Evolutionary conservation across 306 rosid genomes (phyloP).

Genomic region (Comarum palustre): DNA sequence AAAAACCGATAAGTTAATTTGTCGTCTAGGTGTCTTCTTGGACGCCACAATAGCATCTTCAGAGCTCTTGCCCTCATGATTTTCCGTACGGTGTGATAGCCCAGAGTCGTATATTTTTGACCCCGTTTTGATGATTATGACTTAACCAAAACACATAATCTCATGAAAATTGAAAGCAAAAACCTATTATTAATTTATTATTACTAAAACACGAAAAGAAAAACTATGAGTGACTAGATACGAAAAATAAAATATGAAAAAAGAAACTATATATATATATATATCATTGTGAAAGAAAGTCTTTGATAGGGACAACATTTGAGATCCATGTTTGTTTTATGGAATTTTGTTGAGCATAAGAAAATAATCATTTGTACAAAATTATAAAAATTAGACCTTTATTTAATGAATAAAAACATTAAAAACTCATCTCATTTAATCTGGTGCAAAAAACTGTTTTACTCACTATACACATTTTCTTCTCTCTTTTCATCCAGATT

Average conservation of each 20-base stretch:
- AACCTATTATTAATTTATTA: not conserved
- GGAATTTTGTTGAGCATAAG: too few relatives aligned
- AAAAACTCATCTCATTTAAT: too few relatives aligned
- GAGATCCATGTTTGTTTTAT: too few relatives aligned
- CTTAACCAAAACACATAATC: not conserved
- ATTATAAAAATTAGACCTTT: too few relatives aligned
- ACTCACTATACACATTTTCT: too few relatives aligned
- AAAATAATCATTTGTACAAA: too few relatives aligned
- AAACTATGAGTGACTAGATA: not conserved
- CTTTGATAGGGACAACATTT: too few relatives aligned
- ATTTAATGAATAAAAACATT: too few relatives aligned
- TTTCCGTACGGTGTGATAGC: constrained; percentile 34
- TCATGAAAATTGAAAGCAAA: not conserved
- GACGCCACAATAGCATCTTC: constrained; percentile 37
- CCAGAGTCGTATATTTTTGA: constrained; percentile 11
- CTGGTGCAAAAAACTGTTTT: too few relatives aligned
- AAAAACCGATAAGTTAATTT: constrained; percentile 13
- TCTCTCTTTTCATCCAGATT: too few relatives aligned
- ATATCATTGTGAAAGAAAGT: too few relatives aligned
- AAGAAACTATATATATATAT: too few relatives aligned
- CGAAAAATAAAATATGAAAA: not conserved
- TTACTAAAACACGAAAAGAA: not conserved
- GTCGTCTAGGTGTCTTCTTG: constrained; percentile 44
- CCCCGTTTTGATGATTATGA: not conserved
- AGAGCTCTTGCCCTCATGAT: constrained; percentile 25